Evolutionary conservation across 306 rosid species (phyloP).

Genomic region (Cucumis hystrix): DNA sequence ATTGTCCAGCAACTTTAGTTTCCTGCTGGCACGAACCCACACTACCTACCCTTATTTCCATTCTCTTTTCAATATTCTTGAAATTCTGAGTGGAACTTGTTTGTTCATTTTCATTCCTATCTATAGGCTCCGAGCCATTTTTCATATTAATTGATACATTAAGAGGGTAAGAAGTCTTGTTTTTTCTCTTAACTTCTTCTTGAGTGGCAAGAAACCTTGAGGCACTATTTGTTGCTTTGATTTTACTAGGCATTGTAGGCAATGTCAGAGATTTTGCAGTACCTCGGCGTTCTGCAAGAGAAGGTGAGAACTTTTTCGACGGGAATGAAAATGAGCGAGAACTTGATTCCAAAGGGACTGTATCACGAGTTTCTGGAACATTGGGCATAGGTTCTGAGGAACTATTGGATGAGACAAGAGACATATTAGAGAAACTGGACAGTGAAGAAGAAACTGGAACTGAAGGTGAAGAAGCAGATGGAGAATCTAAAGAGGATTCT

Average conservation of each 20-base stretch:
- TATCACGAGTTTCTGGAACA: constrained; percentile 25
- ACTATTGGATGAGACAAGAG: constrained; percentile 32
- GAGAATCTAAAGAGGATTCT: constrained; percentile 64
- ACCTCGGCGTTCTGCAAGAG: constrained; percentile 90
- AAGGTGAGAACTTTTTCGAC: constrained; percentile 50
- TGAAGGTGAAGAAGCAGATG: constrained; percentile 32
- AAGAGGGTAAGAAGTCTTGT: constrained; percentile 16
- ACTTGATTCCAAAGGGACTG: constrained; percentile 25
- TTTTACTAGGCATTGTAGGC: constrained; percentile 42
- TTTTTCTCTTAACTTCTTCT: constrained; percentile 20
- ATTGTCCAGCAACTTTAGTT: constrained; percentile 16
- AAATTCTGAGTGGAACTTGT: constrained; percentile 21
- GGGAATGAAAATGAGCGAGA: constrained; percentile 30
- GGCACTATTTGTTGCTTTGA: constrained; percentile 20
- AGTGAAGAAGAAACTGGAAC: constrained; percentile 32
- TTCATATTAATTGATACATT: constrained; percentile 20
- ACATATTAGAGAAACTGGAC: constrained; percentile 43
- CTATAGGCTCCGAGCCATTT: constrained; percentile 16
- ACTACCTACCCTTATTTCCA: constrained; percentile 9
- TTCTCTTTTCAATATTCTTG: constrained; percentile 25
- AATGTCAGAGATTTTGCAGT: constrained; percentile 61
- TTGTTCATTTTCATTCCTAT: constrained; percentile 20
- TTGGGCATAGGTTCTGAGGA: constrained; percentile 27
- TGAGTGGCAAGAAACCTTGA: constrained; percentile 21
- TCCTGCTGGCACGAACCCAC: constrained; percentile 17